Base-by-base conservation (phyloP, 2,329 filamentous ascomycete genomes). In the Pseudophaeomoniella oleicola region DNA sequence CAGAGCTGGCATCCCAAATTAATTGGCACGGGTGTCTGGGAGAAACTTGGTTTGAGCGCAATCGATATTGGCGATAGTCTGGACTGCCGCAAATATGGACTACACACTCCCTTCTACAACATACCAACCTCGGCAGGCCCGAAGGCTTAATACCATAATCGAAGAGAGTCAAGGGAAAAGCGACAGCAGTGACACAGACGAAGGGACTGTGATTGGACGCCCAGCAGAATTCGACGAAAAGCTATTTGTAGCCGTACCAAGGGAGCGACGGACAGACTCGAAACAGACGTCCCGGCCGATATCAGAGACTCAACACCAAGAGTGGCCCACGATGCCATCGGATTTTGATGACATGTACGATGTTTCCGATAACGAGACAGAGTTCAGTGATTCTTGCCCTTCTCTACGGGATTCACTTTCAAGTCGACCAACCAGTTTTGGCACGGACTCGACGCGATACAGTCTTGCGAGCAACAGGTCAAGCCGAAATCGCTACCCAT, bases 271-370 rank as follows among this genome's bases (percentile, higher is more conserved):
- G 17, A 38, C 37, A n/a, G 37, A 37, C 19, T 37, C 36, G 19
- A 34, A 34, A 37, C 42, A 38, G 46, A 46, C 53, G 15, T 48
- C 51, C 19, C 47, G 43, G 34, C 54, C 60, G 46, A 46, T 54
- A 52, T 41, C 56, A 52, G 45, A 55, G 47, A 41, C 52, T 58
- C 46, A 64, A 58, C 36, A 72, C 71, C 39, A 73, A 66, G 37
- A 67, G 66, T 66, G 48, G 80, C 71, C 62, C 59, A 67, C 47
- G 63, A 70, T 54, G 78, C 78, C 45, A 72, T 75, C 47, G 69
- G 78, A 84, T 44, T 88, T 88, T 49, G 83, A 93, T 57, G 84
- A 92, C 49, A 63, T 94, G 34, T 94, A 94, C 56, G 82, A 90
- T 56, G 71, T 84, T 30, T 86, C 83, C 12, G 85, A 92, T 46